Conservation (phyloP, 805 yeast species). For the Lachancea lanzarotensis region DNA sequence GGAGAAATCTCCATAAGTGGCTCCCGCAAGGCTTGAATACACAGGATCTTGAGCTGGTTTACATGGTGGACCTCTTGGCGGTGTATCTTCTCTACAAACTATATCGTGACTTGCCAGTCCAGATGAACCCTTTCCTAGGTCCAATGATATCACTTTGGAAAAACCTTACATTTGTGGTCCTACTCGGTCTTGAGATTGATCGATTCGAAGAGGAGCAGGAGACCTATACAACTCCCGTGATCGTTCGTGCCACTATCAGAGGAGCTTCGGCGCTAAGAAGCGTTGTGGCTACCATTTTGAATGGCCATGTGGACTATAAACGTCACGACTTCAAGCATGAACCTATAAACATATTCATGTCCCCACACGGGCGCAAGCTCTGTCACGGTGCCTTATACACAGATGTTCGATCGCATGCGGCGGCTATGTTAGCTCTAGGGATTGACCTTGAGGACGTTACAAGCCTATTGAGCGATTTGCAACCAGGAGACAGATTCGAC, state of each 20-base stretch:
- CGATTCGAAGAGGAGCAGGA: conserved; percentile 41
- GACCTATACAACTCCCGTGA: conserved; percentile 37
- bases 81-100: conserved; percentile 41
- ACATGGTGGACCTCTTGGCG: conserved; percentile 39
- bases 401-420: conserved; percentile 53
- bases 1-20: conserved; percentile 34
- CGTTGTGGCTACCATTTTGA: conserved; percentile 54
- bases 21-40: conserved; percentile 32
- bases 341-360: conserved; percentile 52
- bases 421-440: conserved; percentile 48
- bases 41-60: conserved; percentile 40
- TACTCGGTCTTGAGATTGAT: conserved; percentile 56
- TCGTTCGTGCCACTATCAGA: conserved; percentile 44
- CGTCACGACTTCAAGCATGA: conserved; percentile 54
- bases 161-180: conserved; percentile 51
- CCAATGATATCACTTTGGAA: conserved; percentile 60
- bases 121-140: conserved; percentile 55
- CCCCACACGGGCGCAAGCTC: conserved; percentile 58
- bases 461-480: conserved; percentile 48
- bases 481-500: conserved; percentile 57
- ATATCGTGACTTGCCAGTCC: conserved; percentile 31
- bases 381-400: conserved; percentile 54
- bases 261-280: conserved; percentile 62
- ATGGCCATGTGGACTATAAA: conserved; percentile 39
- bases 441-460: conserved; percentile 44